Base-by-base conservation (phyloP, 768 basidiomycete species). In the Podaxis mareebaensis region DNA sequence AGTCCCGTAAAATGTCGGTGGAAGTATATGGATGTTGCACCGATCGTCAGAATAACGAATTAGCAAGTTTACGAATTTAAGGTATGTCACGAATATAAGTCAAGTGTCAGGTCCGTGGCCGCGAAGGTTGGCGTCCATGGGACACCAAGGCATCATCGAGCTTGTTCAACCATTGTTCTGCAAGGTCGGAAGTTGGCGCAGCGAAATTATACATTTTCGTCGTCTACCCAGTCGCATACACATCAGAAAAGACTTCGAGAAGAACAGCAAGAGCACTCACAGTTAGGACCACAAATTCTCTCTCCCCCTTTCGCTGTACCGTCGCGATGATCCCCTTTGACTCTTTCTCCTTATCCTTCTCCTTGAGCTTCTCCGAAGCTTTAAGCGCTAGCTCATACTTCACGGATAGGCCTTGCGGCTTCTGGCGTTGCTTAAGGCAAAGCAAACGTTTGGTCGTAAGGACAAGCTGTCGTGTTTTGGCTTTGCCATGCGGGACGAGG, bases 281-380 rank as follows among this genome's bases (percentile, higher is more conserved):
- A 46, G 87, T 86, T 67, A 87, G 72, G 39, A 89, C 78, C 15
- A 84, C 80, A 69, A 89, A 87, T 69, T 86, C 85, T 40, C 83
- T 75, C 59, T 84, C 85, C 53, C 84, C 76, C 67, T 85, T 86
- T 28, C 77, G 73, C 60, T 83, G 84, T 0, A 83, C 82, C 24
- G 79, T 77, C 3, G 76, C 74, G 10, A 89, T 72, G 46, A 79
- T 72, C 46, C 73, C 74, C 40, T 79, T 78, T 15, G 76, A 70
- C 53, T 85, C 84, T 68, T 81, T 84, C 56, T 79, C 80, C 53
- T 76, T 79, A 4, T 81, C 80, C 61, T 77, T 79, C 46, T 77
- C 75, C 61, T 75, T 78, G 42, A 71, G 65, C 58, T 75, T 78
- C 49, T 71, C 73, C 63, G 69, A 66, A 26, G 71, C 71, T 58